Evolutionary conservation across 2,329 filamentous ascomycete genomes (phyloP).

Genomic region (Hortaea sp.): DNA sequence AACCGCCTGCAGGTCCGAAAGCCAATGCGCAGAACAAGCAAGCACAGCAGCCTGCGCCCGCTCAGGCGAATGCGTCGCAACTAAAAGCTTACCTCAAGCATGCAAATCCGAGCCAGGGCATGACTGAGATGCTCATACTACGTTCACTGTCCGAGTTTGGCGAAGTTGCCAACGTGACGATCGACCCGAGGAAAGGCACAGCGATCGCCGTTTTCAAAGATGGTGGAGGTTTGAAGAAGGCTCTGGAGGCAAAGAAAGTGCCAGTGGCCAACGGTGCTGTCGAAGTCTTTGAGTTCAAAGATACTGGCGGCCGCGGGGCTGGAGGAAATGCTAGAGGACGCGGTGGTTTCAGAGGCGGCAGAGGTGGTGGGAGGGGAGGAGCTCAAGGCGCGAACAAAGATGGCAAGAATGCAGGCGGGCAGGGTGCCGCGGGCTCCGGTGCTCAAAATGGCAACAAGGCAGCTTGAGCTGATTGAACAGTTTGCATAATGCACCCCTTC

Average conservation of each 20-base stretch:
- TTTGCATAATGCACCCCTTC: no score
- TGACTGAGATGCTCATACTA: conserved; percentile 71
- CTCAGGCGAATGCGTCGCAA: conserved; percentile 23
- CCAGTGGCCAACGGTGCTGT: conserved; percentile 76
- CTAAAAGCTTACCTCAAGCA: conserved; percentile 46
- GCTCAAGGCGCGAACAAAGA: neutral
- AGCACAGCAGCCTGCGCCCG: conserved; percentile 18
- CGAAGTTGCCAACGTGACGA: conserved; percentile 67
- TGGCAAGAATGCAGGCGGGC: neutral
- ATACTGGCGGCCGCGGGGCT: conserved; percentile 24
- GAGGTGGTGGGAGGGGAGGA: conserved; percentile 4
- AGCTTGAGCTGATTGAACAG: no score
- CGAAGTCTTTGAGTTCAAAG: conserved; percentile 74
- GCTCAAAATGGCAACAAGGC: no score
- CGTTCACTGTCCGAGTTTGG: conserved; percentile 67
- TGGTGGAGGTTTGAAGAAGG: conserved; percentile 61
- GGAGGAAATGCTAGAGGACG: conserved; percentile 10
- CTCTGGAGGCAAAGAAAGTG: conserved; percentile 71
- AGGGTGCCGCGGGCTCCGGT: neutral
- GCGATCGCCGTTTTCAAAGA: conserved; percentile 85
- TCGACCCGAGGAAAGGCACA: conserved; percentile 90
- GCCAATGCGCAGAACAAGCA: conserved; percentile 36
- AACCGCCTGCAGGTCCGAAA: conserved; percentile 16
- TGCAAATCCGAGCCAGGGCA: conserved; percentile 75
- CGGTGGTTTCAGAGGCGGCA: conserved; percentile 7